A percentile compares a stretch with the other conserved stretches of the same genome.
Conservation (phyloP, 495 filamentous ascomycete species). For the Cercophora sp. region DNA sequence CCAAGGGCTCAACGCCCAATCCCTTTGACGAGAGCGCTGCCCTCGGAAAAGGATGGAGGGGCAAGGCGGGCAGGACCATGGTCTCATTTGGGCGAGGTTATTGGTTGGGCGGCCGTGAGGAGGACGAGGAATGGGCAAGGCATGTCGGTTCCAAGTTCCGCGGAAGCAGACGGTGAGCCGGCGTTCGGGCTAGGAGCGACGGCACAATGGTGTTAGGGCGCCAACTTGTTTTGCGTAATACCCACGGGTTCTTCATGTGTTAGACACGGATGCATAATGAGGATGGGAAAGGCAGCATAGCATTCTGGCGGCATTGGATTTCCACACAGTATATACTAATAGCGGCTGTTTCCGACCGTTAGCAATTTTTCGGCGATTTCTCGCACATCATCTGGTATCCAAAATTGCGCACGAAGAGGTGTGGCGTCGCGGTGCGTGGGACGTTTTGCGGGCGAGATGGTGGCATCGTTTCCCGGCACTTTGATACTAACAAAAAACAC, state of each 20-base stretch:
- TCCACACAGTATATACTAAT: neutral
- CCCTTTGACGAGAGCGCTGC: constrained; percentile 65
- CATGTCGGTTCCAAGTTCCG: constrained; percentile 56
- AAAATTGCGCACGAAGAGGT: constrained; percentile 5
- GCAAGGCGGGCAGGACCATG: constrained; percentile 69
- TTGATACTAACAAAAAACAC: neutral
- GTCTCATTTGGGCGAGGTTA: constrained; percentile 64
- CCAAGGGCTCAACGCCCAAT: constrained; percentile 53
- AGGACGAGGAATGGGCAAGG: constrained; percentile 57
- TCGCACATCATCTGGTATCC: constrained; percentile 9
- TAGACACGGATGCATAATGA: neutral
- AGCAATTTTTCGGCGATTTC: constrained; percentile 10
- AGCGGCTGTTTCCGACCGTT: too few species aligned
- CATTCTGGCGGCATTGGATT: neutral
- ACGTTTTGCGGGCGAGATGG: neutral
- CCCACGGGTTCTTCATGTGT: neutral
- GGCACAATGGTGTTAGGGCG: too few species aligned
- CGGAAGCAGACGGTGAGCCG: constrained; percentile 10
- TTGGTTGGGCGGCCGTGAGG: constrained; percentile 55
- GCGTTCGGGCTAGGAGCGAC: neutral
- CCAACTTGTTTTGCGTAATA: neutral
- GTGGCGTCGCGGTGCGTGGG: constrained; percentile 1
- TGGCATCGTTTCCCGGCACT: neutral
- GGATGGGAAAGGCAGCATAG: neutral
- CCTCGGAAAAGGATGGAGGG: constrained; percentile 72